These are phyloP conservation scores for Gracilaria caudata DNA, from an alignment of 23 red algal species.

Conservation along the genomic window DNA sequence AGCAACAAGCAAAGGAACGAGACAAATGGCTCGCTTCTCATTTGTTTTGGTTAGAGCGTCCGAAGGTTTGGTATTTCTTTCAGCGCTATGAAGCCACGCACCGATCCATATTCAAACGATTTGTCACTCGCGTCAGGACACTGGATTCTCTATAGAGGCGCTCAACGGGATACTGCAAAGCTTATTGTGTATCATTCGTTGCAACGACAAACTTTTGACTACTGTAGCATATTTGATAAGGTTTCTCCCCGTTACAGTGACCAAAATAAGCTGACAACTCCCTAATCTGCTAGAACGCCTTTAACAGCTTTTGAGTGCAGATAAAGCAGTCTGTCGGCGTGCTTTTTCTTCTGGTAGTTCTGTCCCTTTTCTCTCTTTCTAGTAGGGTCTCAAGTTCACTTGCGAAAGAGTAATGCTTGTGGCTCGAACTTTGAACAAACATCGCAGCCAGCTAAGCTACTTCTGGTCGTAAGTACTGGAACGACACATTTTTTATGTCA, in stretches of 20 bases:
- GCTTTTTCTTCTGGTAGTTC: background rate
- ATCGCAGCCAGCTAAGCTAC: background rate
- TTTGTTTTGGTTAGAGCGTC: constrained; percentile 54
- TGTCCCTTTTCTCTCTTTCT: background rate
- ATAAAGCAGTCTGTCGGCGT: background rate
- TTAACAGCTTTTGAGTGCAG: background rate
- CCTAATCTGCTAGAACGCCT: too few species aligned
- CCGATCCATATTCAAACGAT: constrained; percentile 20
- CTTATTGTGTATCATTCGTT: background rate
- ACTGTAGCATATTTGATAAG: too few species aligned
- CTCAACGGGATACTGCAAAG: background rate
- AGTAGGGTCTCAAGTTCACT: too few species aligned
- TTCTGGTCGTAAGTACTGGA: too few species aligned
- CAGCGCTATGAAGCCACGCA: constrained; percentile 38
- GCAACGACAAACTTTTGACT: too few species aligned
- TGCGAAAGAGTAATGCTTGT: too few species aligned
- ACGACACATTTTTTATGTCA: background rate
- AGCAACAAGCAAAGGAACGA: constrained; percentile 13
- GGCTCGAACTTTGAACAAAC: background rate
- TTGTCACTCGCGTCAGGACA: constrained; percentile 17
- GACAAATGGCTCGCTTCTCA: constrained; percentile 42
- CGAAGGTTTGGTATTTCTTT: constrained; percentile 18
- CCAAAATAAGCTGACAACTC: too few species aligned
- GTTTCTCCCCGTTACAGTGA: background rate
- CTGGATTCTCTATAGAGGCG: constrained; percentile 1